Percentiles rank a stretch among this genome's conserved stretches.
Conservation (phyloP, 441 rosid genomes). For the Gossypium schwendimanii region DNA sequence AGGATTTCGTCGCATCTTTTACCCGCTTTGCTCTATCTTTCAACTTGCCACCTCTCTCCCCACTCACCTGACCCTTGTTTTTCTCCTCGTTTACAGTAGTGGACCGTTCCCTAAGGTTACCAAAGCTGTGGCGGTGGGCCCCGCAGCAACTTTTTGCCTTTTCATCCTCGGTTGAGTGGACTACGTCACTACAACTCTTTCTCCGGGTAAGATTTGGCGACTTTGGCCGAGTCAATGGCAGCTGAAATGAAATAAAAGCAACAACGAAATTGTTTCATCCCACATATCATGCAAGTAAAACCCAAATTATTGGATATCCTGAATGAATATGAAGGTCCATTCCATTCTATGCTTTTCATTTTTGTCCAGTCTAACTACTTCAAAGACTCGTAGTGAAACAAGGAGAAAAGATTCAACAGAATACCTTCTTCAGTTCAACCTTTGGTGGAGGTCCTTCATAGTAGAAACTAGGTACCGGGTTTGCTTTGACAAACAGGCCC, state of each 20-base stretch:
- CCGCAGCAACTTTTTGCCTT: neutral
- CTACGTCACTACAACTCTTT: slow-evolving; percentile 11
- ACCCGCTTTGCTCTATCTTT: slow-evolving; percentile 7
- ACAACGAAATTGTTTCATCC: neutral
- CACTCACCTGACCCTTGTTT: neutral
- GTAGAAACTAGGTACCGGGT: slow-evolving; percentile 93
- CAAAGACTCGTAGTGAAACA: neutral
- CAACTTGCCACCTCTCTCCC: slow-evolving; percentile 4
- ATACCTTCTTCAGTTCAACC: slow-evolving; percentile 82
- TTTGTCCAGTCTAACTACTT: neutral
- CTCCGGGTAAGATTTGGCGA: slow-evolving; percentile 16
- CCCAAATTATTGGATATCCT: neutral
- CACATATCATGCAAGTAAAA: neutral
- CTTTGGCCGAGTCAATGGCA: slow-evolving; percentile 21
- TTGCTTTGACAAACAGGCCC: slow-evolving; percentile 74
- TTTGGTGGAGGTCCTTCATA: slow-evolving; percentile 84
- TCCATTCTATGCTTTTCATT: neutral
- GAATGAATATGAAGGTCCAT: neutral
- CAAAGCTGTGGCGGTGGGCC: slow-evolving; percentile 10
- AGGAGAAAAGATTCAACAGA: neutral
- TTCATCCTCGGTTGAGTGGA: neutral
- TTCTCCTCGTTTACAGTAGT: neutral
- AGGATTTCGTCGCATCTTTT: neutral
- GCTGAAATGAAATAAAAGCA: slow-evolving; percentile 13
- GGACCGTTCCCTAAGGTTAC: neutral